Evolutionary conservation across 2,329 filamentous ascomycete genomes (phyloP), one percentile per base, ranked within the genome.

Genomic region (Neurospora sp.): DNA sequence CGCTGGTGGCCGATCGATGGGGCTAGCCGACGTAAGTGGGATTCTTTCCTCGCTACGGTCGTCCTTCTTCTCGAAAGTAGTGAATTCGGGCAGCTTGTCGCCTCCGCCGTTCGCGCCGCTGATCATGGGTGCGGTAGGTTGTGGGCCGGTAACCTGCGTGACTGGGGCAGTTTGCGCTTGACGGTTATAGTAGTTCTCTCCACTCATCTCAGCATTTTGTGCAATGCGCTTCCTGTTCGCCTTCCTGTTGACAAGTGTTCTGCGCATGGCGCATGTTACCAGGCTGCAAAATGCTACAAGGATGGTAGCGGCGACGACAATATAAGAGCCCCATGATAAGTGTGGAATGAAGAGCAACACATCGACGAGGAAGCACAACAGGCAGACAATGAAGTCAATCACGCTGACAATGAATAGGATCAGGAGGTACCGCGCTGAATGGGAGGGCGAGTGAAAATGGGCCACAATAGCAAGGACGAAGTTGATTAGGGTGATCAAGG

Each of bases 181-280:
- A 71, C 90, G 86, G 76, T 90, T 91, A 80, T 96, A 97, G 79
- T 91, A 97, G 77, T 94, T 96, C 76, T 96, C 89, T 37, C 95
- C 95, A 78, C 92, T 98, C 94, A 98, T 98, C 78, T 98, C 94
- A 8, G 94, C 92, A 78, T 98, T 97, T 79, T 96, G 92, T 2
- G 89, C 93, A 77, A 98, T 96, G 66, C 93, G 88, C 83, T 90
- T 92, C 85, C 96, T 94, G 72, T 94, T 88, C n/a, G 94, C 92
- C 82, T 97, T 97, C 75, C 95, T 88, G 79, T 92, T 92, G 72
- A 97, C 92, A 70, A 98, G 83, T 2, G 94, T 96, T 71, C 95
- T 89, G 73, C 96, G 91, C 93, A 98, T 98, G 28, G 93, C 93
- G 79, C 94, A 99, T 8, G 93, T 94, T 41, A 97, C 89, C 70